These are phyloP conservation scores for Waitea zeae DNA, from an alignment of 1,284 basidiomycete species.

Conservation along the genomic window DNA sequence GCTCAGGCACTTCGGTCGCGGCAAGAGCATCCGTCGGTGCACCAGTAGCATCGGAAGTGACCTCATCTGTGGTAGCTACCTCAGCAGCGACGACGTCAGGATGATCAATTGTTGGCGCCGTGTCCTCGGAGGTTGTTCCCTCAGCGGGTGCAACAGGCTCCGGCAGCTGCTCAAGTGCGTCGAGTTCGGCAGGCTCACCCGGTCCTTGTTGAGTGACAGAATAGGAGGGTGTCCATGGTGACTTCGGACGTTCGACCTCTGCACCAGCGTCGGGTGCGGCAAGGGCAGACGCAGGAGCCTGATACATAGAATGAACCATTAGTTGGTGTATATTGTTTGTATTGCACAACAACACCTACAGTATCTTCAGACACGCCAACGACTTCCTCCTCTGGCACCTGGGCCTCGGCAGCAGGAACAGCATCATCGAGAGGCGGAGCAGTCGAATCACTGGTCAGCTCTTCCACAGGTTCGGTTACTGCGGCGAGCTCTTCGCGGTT, in stretches of 20 bases:
- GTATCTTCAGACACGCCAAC: not conserved
- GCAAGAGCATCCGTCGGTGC: too few relatives aligned
- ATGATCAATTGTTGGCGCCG: not conserved
- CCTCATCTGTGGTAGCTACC: too few relatives aligned
- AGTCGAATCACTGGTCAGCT: too few relatives aligned
- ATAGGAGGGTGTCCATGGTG: slow-evolving; percentile 9
- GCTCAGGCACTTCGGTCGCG: not conserved
- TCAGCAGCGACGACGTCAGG: not conserved
- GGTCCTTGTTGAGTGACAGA: slow-evolving; percentile 8
- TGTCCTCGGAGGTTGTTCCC: not conserved
- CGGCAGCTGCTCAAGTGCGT: not conserved
- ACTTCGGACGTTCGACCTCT: slow-evolving; percentile 7
- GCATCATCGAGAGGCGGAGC: too few relatives aligned
- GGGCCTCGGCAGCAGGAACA: not conserved
- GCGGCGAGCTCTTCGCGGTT: not conserved
- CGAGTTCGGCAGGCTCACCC: not conserved
- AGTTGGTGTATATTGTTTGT: not conserved
- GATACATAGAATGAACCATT: not conserved
- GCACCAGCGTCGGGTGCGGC: not conserved
- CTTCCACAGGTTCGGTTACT: not conserved
- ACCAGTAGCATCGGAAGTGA: too few relatives aligned
- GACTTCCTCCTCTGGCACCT: not conserved
- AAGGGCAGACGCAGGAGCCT: not conserved
- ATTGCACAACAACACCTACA: too few relatives aligned
- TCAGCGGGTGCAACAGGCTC: not conserved